Percentiles rank a stretch among this genome's conserved stretches.
phyloP scores from a whole-genome alignment of 495 filamentous ascomycete genomes.

The Talaromyces stipitatus region DNA sequence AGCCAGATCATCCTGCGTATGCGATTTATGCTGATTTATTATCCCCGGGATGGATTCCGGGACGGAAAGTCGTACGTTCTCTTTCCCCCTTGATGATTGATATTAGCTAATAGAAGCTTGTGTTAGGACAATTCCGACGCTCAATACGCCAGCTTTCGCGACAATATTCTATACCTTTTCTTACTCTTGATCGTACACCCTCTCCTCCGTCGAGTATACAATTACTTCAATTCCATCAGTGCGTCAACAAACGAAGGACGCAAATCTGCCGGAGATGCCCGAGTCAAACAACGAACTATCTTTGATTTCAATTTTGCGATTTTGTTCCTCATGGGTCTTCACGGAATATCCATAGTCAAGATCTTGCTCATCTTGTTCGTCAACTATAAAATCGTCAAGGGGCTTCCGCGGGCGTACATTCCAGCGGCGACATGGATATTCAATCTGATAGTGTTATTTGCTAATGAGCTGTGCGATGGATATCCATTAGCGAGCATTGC shows the following conservation, averaged over 20 bases:
- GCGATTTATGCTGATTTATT: constrained; percentile 62
- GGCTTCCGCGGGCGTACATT: constrained; percentile 56
- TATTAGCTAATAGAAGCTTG: neutral
- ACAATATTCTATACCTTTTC: constrained; percentile 76
- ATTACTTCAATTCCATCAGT: constrained; percentile 26
- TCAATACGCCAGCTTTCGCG: constrained; percentile 81
- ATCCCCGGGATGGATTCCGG: constrained; percentile 86
- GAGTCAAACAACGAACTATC: constrained; percentile 64
- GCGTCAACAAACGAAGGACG: constrained; percentile 6
- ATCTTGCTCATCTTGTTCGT: constrained; percentile 68
- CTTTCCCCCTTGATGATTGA: neutral
- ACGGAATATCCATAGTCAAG: constrained; percentile 81
- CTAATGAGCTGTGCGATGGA: constrained; percentile 76
- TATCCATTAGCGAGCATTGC: constrained; percentile 64
- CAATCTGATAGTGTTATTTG: constrained; percentile 79
- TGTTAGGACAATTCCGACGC: constrained; percentile 77
- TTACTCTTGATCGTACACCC: constrained; percentile 68
- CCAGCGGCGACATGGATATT: constrained; percentile 86
- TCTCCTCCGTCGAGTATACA: constrained; percentile 63
- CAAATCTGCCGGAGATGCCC: constrained; percentile 44
- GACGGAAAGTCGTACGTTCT: constrained; percentile 79
- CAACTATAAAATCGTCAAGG: constrained; percentile 73
- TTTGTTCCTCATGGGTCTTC: constrained; percentile 67
- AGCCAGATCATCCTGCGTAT: constrained; percentile 78
- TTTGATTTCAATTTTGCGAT: constrained; percentile 83